phyloP scores from a whole-genome alignment of 75 land plant genomes.

The Isoetes taiwanensis region DNA sequence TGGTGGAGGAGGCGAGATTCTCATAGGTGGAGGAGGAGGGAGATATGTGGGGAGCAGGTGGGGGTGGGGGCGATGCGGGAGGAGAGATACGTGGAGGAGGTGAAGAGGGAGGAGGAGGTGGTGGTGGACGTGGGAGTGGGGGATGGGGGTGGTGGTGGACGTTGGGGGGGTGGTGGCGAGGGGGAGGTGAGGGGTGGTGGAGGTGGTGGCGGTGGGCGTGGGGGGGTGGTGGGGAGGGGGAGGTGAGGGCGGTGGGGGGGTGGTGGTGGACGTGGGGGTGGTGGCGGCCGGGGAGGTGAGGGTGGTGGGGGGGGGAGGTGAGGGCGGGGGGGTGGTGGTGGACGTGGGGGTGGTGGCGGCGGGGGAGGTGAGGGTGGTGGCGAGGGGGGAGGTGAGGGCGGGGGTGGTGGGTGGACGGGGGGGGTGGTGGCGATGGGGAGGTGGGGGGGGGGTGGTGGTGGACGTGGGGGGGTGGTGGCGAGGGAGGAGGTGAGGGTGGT shows the following conservation, averaged over 20 bases:
- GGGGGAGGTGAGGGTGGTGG: neutral
- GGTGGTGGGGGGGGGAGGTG: slow-evolving; percentile 17
- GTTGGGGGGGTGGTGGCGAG: too few relatives aligned
- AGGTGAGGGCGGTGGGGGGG: neutral
- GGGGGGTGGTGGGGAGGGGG: slow-evolving; percentile 10
- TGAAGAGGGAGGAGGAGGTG: too few relatives aligned
- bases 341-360: neutral
- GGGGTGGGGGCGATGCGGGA: too few relatives aligned
- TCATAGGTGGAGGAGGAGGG: too few relatives aligned
- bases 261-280: slow-evolving; percentile 4
- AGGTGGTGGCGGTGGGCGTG: slow-evolving; percentile 9
- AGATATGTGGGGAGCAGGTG: too few relatives aligned
- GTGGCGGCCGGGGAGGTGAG: slow-evolving; percentile 12
- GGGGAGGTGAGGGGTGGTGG: slow-evolving; percentile 1
- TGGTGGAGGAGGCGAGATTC: too few relatives aligned
- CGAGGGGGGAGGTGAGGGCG: slow-evolving; percentile 7
- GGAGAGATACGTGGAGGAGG: too few relatives aligned
- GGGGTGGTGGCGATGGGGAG: slow-evolving; percentile 2
- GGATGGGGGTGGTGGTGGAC: too few relatives aligned
- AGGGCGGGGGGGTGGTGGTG: slow-evolving; percentile 1
- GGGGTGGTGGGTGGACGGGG: slow-evolving; percentile 1
- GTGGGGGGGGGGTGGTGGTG: neutral
- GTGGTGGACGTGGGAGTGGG: too few relatives aligned
- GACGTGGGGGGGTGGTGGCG: slow-evolving; percentile 11
- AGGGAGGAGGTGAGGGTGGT: neutral